These are phyloP conservation scores for Phytophthora ramorum DNA, from an alignment of 352 stramenopile genomes.

Conservation along the genomic window DNA sequence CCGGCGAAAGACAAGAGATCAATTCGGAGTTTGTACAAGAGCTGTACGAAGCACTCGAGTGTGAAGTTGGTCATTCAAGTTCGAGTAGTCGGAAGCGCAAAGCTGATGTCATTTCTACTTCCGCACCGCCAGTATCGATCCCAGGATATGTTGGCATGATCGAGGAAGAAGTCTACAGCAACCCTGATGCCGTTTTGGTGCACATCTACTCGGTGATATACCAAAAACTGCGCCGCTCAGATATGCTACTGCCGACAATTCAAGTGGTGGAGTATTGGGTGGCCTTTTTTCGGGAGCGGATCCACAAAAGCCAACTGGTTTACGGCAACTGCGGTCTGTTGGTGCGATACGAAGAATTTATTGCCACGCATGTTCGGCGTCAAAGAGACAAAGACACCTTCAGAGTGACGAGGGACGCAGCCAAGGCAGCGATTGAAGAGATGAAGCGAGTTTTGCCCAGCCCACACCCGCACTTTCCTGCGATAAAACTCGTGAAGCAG, in stretches of 20 bases:
- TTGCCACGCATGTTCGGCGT: conserved; percentile 50
- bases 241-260: conserved; percentile 55
- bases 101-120: conserved; percentile 22
- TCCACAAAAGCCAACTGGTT: conserved; percentile 37
- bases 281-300: conserved; percentile 48
- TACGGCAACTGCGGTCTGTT: conserved; percentile 55
- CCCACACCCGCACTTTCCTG: conserved; percentile 57
- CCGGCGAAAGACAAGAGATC: conserved; percentile 14
- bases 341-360: conserved; percentile 66
- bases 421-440: conserved; percentile 34
- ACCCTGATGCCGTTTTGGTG: conserved; percentile 30
- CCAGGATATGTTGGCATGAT: conserved; percentile 63
- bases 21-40: conserved; percentile 38
- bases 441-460: conserved; percentile 65
- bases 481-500: conserved; percentile 38
- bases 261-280: conserved; percentile 45
- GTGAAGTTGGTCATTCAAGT: conserved; percentile 24
- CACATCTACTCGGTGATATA: conserved; percentile 57
- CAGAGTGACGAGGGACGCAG: conserved; percentile 23
- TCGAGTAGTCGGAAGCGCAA: conserved; percentile 27
- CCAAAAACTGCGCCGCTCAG: conserved; percentile 38
- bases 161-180: conserved; percentile 65
- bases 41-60: conserved; percentile 36
- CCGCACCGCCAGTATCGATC: conserved; percentile 23
- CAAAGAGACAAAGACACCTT: conserved; percentile 26